Conservation (phyloP, 306 rosid genomes). For the Malus asiatica region DNA sequence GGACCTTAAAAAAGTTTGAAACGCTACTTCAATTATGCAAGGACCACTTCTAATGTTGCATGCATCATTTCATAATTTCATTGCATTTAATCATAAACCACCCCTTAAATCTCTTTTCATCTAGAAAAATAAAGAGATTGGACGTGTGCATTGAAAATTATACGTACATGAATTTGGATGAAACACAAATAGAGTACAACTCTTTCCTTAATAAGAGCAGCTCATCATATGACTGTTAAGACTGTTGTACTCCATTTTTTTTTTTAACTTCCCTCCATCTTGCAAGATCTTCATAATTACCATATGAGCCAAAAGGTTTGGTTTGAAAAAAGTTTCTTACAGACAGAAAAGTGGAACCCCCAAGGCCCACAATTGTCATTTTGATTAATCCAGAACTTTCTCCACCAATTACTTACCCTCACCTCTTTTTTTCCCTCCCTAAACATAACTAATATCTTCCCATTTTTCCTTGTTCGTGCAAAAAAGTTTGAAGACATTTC, state of each 20-base stretch:
- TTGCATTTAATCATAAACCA: slow-evolving; percentile 34
- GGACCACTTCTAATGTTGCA: slow-evolving; percentile 33
- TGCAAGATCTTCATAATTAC: slow-evolving; percentile 31
- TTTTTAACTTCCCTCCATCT: slow-evolving; percentile 27
- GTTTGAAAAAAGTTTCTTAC: slow-evolving; percentile 36
- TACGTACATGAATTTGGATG: too few species aligned
- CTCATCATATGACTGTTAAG: not conserved
- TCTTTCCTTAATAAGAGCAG: not conserved
- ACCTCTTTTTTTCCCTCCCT: slow-evolving; percentile 4
- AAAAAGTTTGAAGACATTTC: slow-evolving; percentile 20
- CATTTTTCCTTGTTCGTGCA: slow-evolving; percentile 23
- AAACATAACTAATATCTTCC: slow-evolving; percentile 6
- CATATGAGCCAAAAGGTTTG: slow-evolving; percentile 45
- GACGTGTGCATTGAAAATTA: not conserved
- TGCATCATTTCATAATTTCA: slow-evolving; percentile 37
- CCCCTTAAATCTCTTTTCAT: slow-evolving; percentile 3
- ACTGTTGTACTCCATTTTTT: not conserved
- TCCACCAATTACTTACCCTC: slow-evolving; percentile 29
- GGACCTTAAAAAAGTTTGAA: slow-evolving; percentile 14
- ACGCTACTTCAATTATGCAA: slow-evolving; percentile 39
- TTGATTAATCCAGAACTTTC: slow-evolving; percentile 33
- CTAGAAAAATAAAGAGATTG: not conserved
- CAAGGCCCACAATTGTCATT: slow-evolving; percentile 9
- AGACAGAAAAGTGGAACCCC: slow-evolving; percentile 41
- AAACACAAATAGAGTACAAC: too few species aligned